Evolutionary conservation across 2,329 filamentous ascomycete genomes (phyloP).

Genomic region (Truncatella angustata): DNA sequence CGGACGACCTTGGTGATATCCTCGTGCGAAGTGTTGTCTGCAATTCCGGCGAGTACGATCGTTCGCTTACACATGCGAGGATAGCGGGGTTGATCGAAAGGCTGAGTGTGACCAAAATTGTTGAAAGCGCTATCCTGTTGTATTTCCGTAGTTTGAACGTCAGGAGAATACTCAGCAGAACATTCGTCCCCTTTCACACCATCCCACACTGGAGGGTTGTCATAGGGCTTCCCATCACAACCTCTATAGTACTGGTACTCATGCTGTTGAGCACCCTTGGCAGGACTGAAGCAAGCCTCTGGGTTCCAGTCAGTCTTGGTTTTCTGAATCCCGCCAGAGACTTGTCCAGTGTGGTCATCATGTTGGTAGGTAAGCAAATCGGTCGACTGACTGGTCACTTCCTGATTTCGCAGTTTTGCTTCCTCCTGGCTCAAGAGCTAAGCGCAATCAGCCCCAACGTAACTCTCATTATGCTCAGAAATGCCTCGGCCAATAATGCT

Average conservation of each 20-base stretch:
- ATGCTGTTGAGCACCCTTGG: slow-evolving; percentile 4
- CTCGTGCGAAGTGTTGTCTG: slow-evolving; percentile 59
- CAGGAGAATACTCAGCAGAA: slow-evolving; percentile 20
- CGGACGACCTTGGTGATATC: slow-evolving; percentile 65
- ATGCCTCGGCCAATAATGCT: too few relatives aligned
- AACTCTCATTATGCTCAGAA: too few relatives aligned
- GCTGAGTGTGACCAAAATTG: background rate
- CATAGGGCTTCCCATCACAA: slow-evolving; percentile 5
- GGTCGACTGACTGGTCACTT: slow-evolving; percentile 10
- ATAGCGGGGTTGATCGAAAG: slow-evolving; percentile 24
- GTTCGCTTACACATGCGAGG: slow-evolving; percentile 50
- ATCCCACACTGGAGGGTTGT: slow-evolving; percentile 18
- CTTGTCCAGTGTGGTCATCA: slow-evolving; percentile 9
- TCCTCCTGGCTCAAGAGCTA: slow-evolving; percentile 14
- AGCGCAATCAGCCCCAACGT: background rate
- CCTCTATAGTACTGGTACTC: background rate
- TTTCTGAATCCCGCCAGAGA: background rate
- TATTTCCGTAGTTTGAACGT: slow-evolving; percentile 16
- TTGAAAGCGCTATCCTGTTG: background rate
- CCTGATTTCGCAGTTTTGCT: slow-evolving; percentile 1
- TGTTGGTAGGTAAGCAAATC: slow-evolving; percentile 9
- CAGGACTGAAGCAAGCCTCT: background rate
- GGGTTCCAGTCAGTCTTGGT: background rate
- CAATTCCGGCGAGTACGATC: slow-evolving; percentile 60
- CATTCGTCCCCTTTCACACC: slow-evolving; percentile 16